Base-by-base conservation (phyloP, 208 protist species). In the Crithidia brevicula region DNA sequence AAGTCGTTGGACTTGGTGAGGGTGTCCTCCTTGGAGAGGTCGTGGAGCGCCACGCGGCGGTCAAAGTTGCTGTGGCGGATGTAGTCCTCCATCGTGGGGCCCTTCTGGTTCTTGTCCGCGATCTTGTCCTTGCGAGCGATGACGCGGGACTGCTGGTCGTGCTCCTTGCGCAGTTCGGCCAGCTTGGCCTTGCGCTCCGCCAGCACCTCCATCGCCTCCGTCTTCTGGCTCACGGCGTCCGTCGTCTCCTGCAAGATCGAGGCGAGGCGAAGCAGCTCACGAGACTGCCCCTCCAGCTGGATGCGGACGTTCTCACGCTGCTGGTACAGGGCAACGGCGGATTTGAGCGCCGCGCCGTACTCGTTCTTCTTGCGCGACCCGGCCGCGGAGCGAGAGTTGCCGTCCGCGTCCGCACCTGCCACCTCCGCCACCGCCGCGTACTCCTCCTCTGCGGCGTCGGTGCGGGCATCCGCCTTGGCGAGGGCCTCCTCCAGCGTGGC, bases 41-140 rank as follows among this genome's bases (percentile, higher is more conserved):
- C 82, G 52, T 83, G 58, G 43, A 86, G 52, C 18, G 75, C 88
- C 13, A 93, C 88, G 20, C 73, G 72, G 58, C 82, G 82, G 56
- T 89, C 85, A 34, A 79, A 83, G 62, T 87, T 85, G 57, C 81
- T 80, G 45, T 71, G 81, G 43, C 76, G 69, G 33, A 90, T 63
- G 60, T 71, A 53, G 43, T 84, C 85, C 65, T 89, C 72, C 67
- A 63, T 70, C 13, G 83, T 79, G 11, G 65, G 67, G 57, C 75
- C 79, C 2, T 20, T 61, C 30, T 72, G 56, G 61, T 78, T 77
- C 59, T 80, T 88, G 9, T 79, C 68, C 45, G 88, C 67, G 23
- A 82, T 79, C 53, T 74, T 67, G 50, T 93, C 85, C 60, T 85
- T 88, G 52, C 77, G 64, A 20, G 52, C 42, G 22, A 83, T 72